Evolutionary conservation across 2,329 filamentous ascomycete species (phyloP).

Genomic region (Ascochyta rabiei): DNA sequence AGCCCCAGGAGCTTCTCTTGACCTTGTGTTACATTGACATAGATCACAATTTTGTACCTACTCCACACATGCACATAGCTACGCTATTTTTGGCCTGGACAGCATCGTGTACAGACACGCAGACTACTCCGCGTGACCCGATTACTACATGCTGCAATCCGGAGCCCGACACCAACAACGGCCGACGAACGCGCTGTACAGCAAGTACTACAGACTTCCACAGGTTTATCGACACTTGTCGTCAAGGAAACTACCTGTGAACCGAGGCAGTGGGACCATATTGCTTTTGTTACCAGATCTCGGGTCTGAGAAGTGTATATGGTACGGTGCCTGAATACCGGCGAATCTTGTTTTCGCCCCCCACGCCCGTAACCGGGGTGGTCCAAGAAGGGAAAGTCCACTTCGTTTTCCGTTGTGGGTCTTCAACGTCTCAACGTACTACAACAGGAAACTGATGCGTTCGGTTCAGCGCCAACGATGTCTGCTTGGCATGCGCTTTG

Average conservation of each 20-base stretch:
- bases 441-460: not conserved
- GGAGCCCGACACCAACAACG: not conserved
- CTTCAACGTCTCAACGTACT: not conserved
- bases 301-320: constrained; percentile 25
- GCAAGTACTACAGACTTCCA: not conserved
- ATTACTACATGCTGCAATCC: not conserved
- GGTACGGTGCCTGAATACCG: constrained; percentile 41
- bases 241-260: not conserved
- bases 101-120: not conserved
- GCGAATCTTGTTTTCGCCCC: constrained; percentile 28
- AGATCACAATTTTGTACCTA: not conserved
- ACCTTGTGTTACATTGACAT: constrained; percentile 14
- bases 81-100: not conserved
- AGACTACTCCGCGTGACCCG: not conserved
- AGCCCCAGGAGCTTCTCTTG: constrained; percentile 29
- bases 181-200: not conserved
- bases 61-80: constrained; percentile 10
- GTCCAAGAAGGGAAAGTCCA: constrained; percentile 16
- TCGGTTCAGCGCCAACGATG: constrained; percentile 2
- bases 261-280: constrained; percentile 8
- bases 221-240: not conserved
- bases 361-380: constrained; percentile 36
- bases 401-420: constrained; percentile 22
- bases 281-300: constrained; percentile 39
- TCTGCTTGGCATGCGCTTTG: not conserved